phyloP scores from a whole-genome alignment of 306 rosid species.

The Malus sieversii region DNA sequence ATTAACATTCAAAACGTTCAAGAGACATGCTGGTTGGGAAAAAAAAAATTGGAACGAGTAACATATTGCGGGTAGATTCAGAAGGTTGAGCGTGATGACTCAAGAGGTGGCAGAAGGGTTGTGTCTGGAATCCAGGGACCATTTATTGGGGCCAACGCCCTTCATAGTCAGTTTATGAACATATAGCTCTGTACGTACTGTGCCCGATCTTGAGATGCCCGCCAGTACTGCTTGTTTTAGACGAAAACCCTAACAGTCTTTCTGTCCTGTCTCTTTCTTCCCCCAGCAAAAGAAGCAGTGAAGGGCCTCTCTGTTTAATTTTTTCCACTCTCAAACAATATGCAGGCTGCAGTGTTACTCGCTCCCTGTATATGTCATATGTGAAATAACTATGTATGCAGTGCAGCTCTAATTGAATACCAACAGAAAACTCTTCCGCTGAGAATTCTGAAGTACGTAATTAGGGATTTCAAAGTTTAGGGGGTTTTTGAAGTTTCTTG shows the following conservation, averaged over 20 bases:
- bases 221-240: slow-evolving; percentile 23
- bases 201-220: slow-evolving; percentile 24
- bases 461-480: neutral
- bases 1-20: too few relatives aligned
- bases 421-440: neutral
- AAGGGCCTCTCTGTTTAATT: neutral
- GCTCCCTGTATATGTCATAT: neutral
- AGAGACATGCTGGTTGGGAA: neutral
- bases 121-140: slow-evolving; percentile 47
- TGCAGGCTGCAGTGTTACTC: neutral
- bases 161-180: neutral
- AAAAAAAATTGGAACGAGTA: too few relatives aligned
- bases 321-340: neutral
- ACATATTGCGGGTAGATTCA: neutral
- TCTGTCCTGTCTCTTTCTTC: slow-evolving; percentile 15
- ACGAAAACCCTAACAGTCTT: neutral
- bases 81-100: slow-evolving; percentile 31
- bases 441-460: neutral
- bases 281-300: neutral
- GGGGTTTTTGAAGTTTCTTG: neutral
- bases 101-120: slow-evolving; percentile 24
- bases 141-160: slow-evolving; percentile 25
- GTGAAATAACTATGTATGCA: too few relatives aligned
- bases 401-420: neutral
- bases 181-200: neutral